Percentiles rank a stretch among this genome's conserved stretches.
Evolutionary conservation across 148 eudicot genomes (phyloP).

Genomic region (Selenicereus undatus): DNA sequence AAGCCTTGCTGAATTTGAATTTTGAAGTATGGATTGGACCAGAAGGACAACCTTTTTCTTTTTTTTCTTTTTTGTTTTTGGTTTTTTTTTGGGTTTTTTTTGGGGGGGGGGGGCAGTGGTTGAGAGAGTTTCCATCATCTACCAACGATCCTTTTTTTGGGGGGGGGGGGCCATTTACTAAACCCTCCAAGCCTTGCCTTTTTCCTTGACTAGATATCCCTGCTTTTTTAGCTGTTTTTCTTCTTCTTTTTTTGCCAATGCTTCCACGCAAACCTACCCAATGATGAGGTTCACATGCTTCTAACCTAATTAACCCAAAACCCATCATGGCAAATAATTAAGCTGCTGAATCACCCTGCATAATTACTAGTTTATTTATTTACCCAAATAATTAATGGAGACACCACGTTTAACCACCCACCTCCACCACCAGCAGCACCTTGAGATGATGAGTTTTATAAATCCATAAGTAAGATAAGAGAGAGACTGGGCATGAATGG

Average conservation of each 20-base stretch:
- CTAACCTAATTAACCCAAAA: background rate
- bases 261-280: background rate
- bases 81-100: too few species aligned
- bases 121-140: background rate
- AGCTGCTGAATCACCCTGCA: background rate
- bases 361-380: constrained; percentile 11
- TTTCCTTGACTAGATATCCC: background rate
- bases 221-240: background rate
- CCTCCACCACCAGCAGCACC: background rate
- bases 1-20: background rate
- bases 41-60: background rate
- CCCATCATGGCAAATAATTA: constrained; percentile 11
- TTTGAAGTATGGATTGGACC: background rate
- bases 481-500: background rate
- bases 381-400: background rate
- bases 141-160: background rate
- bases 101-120: background rate
- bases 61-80: too few species aligned
- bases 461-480: background rate
- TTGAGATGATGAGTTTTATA: background rate
- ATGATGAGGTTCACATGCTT: background rate
- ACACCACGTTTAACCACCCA: background rate
- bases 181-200: background rate
- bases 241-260: too few species aligned
- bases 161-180: background rate